phyloP scores from a whole-genome alignment of 176 grass and related monocot genomes.

The Ananas comosus region DNA sequence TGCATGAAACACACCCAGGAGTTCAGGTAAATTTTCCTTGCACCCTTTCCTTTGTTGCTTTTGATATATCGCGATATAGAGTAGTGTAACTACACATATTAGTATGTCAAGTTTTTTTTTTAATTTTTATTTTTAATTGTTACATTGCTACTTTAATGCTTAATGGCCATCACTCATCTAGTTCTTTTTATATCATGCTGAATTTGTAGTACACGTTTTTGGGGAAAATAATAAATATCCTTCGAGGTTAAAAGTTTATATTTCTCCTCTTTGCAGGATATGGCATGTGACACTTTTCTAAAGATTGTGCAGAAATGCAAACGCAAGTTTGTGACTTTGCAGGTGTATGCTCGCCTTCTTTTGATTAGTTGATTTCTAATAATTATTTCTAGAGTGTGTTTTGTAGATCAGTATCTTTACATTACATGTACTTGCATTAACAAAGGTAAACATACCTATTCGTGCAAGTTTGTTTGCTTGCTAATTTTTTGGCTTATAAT shows the following conservation, averaged over 20 bases:
- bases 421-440: no score
- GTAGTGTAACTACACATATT: not conserved
- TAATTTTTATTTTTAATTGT: conserved; percentile 20
- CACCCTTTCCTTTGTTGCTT: not conserved
- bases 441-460: no score
- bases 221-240: not conserved
- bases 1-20: conserved; percentile 99
- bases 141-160: not conserved
- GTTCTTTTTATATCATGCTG: not conserved
- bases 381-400: no score
- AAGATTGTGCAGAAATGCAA: conserved; percentile 99
- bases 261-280: conserved; percentile 57
- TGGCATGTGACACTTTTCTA: conserved; percentile 98
- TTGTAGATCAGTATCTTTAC: no score
- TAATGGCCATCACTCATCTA: conserved; percentile 8
- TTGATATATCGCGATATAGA: not conserved
- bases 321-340: conserved; percentile 89
- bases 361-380: not conserved
- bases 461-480: no score
- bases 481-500: no score
- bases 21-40: conserved; percentile 66
- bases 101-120: not conserved
- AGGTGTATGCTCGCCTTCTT: conserved; percentile 41
- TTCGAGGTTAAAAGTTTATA: not conserved
- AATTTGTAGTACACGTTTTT: conserved; percentile 10